Evolutionary conservation across 2,329 filamentous ascomycete species (phyloP), one percentile per base, ranked within the genome.

Genomic region (Daldinia sp.): DNA sequence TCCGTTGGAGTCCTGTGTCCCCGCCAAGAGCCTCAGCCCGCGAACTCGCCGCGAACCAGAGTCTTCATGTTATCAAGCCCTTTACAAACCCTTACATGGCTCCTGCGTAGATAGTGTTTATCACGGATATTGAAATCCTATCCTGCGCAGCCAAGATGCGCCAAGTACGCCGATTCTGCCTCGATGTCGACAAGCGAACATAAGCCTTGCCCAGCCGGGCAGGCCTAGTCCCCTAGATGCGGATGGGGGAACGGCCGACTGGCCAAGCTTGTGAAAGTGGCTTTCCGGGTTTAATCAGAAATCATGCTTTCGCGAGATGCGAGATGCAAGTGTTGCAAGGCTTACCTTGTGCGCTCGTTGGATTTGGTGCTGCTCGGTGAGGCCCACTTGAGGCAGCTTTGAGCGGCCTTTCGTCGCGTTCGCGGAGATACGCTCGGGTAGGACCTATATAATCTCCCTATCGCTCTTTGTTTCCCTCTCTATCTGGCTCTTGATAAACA

Each of bases 11-110:
- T 45, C n/a, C 39, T 51, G 49, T 47, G 11, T n/a, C 37, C 11
- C 48, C 49, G 67, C 67, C 67, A 69, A 69, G 67, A 69, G 48
- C 54, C 54, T 61, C 64, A 68, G 58, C 68, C 68, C 58, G 55
- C 50, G 48, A 67, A 57, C 49, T 45, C 45, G 29, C 60, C 52
- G 49, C 61, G 59, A 67, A 64, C 64, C 57, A 68, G 52, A 56
- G 17, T 30, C 17, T 15, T 15, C 35, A n/a, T 21, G 5, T 50
- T 19, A 39, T 35, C 50, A 47, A 59, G n/a, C n/a, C 30, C 27
- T 15, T 19, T 32, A 32, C 27, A 45, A 13, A 32, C 39, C 55
- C 58, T 30, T 27, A 51, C 60, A 66, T 63, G n/a, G n/a, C n/a
- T n/a, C n/a, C n/a, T n/a, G n/a, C n/a, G n/a, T n/a, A n/a, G n/a